Conservation (phyloP, 139 green algal species). For the Dunaliella primolecta region DNA sequence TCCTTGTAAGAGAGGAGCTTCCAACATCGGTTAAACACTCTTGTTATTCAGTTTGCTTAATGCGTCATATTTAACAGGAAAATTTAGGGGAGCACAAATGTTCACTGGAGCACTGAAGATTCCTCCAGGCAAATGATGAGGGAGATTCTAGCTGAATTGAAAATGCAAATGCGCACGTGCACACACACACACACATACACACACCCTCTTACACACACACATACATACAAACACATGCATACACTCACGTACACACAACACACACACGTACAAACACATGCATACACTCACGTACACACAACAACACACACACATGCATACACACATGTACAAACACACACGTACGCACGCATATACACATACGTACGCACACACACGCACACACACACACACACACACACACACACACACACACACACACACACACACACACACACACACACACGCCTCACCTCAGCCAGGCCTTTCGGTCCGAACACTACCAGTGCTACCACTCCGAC, state of each 20-base stretch:
- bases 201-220: background rate
- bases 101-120: too few relatives aligned
- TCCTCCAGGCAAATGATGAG: too few relatives aligned
- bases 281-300: too few relatives aligned
- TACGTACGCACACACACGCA: background rate
- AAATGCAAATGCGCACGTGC: background rate
- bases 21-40: too few relatives aligned
- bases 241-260: background rate
- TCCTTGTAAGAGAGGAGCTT: too few relatives aligned
- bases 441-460: conserved; percentile 73
- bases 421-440: background rate
- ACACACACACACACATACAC: background rate
- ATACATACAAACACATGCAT: background rate
- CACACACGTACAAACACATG: too few relatives aligned
- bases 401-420: background rate
- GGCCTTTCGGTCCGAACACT: conserved; percentile 96
- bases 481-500: conserved; percentile 96
- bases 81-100: too few relatives aligned
- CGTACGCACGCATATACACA: background rate
- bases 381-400: too few relatives aligned
- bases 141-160: too few relatives aligned
- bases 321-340: background rate
- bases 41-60: too few relatives aligned
- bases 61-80: too few relatives aligned
- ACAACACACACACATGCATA: too few relatives aligned